phyloP scores from a whole-genome alignment of 1,284 basidiomycete species.

The Sutorius eximius region DNA sequence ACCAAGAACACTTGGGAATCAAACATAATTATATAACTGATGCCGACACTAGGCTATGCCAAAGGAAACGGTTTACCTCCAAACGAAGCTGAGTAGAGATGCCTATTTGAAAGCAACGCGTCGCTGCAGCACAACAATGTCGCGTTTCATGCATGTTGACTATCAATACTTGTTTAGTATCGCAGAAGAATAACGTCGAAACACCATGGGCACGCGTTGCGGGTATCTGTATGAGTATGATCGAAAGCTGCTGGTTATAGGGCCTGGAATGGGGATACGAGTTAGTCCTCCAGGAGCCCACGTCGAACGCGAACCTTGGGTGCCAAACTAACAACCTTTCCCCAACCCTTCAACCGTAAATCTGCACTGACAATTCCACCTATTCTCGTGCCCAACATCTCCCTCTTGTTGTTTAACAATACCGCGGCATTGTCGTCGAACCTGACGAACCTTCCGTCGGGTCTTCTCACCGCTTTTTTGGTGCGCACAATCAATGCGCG shows the following conservation, averaged over 20 bases:
- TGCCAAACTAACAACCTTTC: constrained; percentile 90
- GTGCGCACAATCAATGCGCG: constrained; percentile 95
- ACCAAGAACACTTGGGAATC: too few species aligned
- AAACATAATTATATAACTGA: too few species aligned
- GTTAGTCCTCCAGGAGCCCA: neutral
- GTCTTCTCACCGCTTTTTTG: constrained; percentile 75
- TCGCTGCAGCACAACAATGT: too few species aligned
- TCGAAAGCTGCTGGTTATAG: constrained; percentile 12
- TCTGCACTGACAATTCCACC: constrained; percentile 93
- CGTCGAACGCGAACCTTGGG: constrained; percentile 67
- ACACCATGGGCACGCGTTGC: neutral
- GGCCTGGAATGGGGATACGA: constrained; percentile 10
- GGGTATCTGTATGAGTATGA: constrained; percentile 14
- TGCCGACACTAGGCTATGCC: too few species aligned
- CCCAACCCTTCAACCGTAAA: constrained; percentile 90
- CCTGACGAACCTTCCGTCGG: constrained; percentile 85
- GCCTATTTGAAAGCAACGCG: too few species aligned
- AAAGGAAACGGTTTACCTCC: too few species aligned
- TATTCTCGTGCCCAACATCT: constrained; percentile 95
- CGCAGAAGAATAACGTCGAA: too few species aligned
- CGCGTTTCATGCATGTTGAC: too few species aligned
- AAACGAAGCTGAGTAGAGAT: too few species aligned
- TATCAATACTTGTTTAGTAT: too few species aligned
- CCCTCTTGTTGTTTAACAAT: constrained; percentile 93
- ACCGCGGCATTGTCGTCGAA: constrained; percentile 99